A percentile compares a stretch with the other conserved stretches of the same genome.
These are phyloP conservation scores for Saccharomycopsis synnaedendra DNA, from an alignment of 805 yeast species.

Conservation along the genomic window DNA sequence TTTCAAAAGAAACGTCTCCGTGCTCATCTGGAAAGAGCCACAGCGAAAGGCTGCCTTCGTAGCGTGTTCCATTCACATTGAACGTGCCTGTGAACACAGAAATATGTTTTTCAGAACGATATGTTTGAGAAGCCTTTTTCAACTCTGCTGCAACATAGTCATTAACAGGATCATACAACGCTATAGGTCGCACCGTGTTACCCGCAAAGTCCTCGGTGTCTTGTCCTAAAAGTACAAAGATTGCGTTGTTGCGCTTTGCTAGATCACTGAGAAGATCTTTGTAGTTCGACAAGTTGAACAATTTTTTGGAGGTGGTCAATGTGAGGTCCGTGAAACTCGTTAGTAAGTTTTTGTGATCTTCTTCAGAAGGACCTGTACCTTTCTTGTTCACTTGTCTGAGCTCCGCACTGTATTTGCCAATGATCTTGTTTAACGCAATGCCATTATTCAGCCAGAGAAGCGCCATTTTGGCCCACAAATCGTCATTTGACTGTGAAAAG, in stretches of 20 bases:
- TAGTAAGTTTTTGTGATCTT: conserved; percentile 1
- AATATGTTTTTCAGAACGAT: conserved; percentile 49
- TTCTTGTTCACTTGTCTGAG: conserved; percentile 13
- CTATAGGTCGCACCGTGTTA: conserved; percentile 4
- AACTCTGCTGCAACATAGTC: conserved; percentile 70
- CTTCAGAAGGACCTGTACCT: neutral
- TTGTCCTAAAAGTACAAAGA: conserved; percentile 10
- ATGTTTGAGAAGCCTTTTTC: conserved; percentile 35
- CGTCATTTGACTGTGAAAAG: conserved; percentile 12
- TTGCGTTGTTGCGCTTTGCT: conserved; percentile 7
- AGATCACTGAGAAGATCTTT: conserved; percentile 14
- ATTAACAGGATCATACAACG: conserved; percentile 70
- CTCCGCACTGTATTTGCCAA: conserved; percentile 13
- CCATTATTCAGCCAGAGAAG: conserved; percentile 8
- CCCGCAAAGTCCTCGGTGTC: conserved; percentile 5
- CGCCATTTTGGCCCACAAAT: conserved; percentile 12
- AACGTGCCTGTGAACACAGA: conserved; percentile 74
- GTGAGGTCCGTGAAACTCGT: conserved; percentile 14
- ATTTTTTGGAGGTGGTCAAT: conserved; percentile 14
- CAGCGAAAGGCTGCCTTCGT: conserved; percentile 39
- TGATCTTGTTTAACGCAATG: conserved; percentile 7
- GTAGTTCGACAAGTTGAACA: conserved; percentile 12
- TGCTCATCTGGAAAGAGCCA: conserved; percentile 10
- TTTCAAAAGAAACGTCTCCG: neutral
- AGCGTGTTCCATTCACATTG: conserved; percentile 66